These are phyloP conservation scores for Dalbergia cochinchinensis DNA, from an alignment of 306 rosid genomes.

Conservation along the genomic window DNA sequence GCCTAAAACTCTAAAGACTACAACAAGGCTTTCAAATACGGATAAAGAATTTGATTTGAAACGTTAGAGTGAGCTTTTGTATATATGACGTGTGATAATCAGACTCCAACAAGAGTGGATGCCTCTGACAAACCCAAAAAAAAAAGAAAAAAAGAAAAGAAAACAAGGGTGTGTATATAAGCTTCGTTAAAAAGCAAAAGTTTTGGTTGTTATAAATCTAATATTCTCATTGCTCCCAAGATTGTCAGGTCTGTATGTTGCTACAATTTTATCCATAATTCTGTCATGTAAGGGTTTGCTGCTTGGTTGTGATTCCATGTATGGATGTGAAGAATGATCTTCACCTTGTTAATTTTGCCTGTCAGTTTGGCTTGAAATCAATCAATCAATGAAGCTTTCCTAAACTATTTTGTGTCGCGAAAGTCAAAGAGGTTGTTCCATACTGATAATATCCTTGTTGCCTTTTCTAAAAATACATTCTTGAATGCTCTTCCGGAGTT, in stretches of 20 bases:
- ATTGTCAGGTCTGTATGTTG: conserved; percentile 1
- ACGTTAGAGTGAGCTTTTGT: background rate
- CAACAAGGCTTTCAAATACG: background rate
- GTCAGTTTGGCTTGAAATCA: background rate
- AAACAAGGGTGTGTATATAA: background rate
- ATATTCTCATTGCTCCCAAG: background rate
- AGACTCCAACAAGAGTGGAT: background rate
- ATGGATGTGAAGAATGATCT: background rate
- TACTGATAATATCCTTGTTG: background rate
- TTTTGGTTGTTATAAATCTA: background rate
- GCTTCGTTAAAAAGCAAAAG: conserved; percentile 7
- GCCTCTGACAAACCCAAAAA: no score
- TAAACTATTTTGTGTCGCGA: background rate
- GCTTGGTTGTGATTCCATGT: conserved; percentile 1
- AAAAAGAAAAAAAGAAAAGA: no score
- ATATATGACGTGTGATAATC: background rate
- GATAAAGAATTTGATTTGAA: conserved; percentile 25
- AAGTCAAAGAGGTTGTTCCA: background rate
- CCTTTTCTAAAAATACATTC: background rate
- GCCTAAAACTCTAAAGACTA: background rate
- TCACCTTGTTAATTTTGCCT: conserved; percentile 8
- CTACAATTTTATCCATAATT: conserved; percentile 10
- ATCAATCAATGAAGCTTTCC: conserved; percentile 9
- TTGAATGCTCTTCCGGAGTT: background rate
- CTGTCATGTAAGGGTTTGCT: background rate